Conservation (phyloP, 805 yeast species). For the Saitoella complicata region DNA sequence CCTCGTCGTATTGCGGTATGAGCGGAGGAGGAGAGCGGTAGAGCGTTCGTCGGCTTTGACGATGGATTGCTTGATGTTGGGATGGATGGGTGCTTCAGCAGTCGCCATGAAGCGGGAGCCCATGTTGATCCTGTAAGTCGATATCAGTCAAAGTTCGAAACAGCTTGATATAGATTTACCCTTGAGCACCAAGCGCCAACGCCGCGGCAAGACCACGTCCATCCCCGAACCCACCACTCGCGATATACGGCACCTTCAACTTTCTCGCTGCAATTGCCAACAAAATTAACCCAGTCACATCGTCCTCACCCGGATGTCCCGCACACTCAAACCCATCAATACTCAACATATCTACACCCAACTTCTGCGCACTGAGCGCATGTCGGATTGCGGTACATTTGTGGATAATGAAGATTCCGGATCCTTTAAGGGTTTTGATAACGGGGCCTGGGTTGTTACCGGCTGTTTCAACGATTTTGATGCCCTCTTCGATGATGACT, state of each 20-base stretch:
- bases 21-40: constrained; percentile 17
- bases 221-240: constrained; percentile 21
- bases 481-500: constrained; percentile 21
- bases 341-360: constrained; percentile 20
- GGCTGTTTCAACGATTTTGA: constrained; percentile 21
- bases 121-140: constrained; percentile 18
- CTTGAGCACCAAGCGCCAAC: constrained; percentile 18
- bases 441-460: constrained; percentile 19
- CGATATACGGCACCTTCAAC: constrained; percentile 19
- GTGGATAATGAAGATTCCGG: constrained; percentile 16
- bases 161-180: not conserved
- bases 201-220: constrained; percentile 22
- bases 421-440: constrained; percentile 13
- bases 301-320: constrained; percentile 24
- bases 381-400: constrained; percentile 19
- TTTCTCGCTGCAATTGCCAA: constrained; percentile 14
- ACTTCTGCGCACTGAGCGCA: constrained; percentile 19
- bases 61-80: constrained; percentile 13
- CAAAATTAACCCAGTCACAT: constrained; percentile 16
- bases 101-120: constrained; percentile 21
- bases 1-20: constrained; percentile 17
- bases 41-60: constrained; percentile 17
- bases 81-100: constrained; percentile 19
- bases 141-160: not conserved
- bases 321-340: constrained; percentile 23